Percentiles rank a stretch among this genome's conserved stretches.
Evolutionary conservation across 495 filamentous ascomycete species (phyloP).

Genomic region (Podospora australis): DNA sequence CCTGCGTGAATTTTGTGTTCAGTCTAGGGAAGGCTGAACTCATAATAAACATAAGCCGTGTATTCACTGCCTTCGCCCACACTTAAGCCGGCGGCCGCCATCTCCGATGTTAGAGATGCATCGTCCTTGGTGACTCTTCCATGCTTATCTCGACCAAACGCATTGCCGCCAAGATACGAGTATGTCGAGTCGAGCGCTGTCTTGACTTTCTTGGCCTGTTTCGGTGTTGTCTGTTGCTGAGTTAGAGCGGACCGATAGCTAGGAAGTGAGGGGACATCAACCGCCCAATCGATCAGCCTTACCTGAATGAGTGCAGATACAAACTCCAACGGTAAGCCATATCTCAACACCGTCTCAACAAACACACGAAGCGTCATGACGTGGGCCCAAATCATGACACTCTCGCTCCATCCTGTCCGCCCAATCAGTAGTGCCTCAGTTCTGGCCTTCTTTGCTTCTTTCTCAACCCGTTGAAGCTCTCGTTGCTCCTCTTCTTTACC

Average conservation of each 20-base stretch:
- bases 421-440: conserved; percentile 83
- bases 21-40: conserved; percentile 68
- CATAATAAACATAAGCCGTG: conserved; percentile 94
- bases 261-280: no score
- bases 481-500: conserved; percentile 79
- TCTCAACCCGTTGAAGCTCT: conserved; percentile 71
- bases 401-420: conserved; percentile 85
- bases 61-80: conserved; percentile 73
- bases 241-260: no score
- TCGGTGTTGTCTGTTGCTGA: conserved; percentile 64
- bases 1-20: no score
- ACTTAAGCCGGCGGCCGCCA: conserved; percentile 59
- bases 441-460: conserved; percentile 80
- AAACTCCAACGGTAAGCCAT: conserved; percentile 84
- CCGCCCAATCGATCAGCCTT: no score
- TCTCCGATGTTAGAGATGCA: conserved; percentile 62
- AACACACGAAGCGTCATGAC: conserved; percentile 87
- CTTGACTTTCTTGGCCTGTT: conserved; percentile 76
- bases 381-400: conserved; percentile 91
- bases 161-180: conserved; percentile 90
- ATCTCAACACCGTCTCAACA: conserved; percentile 92
- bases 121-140: conserved; percentile 86
- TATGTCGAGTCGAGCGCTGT: conserved; percentile 74
- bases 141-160: conserved; percentile 90
- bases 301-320: conserved; percentile 79